phyloP scores from a whole-genome alignment of 768 basidiomycete genomes.

The Coprinopsis strossmayeri region DNA sequence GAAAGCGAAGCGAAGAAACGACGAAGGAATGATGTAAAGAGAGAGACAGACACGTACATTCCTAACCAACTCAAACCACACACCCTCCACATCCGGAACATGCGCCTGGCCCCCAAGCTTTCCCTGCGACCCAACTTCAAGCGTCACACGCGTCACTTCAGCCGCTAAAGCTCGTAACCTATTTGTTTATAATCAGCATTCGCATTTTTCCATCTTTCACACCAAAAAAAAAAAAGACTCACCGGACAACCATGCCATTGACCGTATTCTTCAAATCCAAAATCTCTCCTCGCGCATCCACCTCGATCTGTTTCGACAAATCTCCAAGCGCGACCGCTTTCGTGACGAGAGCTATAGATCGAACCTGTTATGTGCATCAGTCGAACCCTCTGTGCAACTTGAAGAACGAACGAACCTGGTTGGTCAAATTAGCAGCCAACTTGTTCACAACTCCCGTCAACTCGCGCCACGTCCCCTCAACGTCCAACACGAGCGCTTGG shows the following conservation, averaged over 20 bases:
- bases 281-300: conserved; percentile 88
- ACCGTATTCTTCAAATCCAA: conserved; percentile 68
- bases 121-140: conserved; percentile 85
- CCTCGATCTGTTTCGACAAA: conserved; percentile 84
- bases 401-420: conserved; percentile 38
- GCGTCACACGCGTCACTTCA: conserved; percentile 78
- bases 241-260: conserved; percentile 53
- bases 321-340: conserved; percentile 93
- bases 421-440: conserved; percentile 71
- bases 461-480: conserved; percentile 88
- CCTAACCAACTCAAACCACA: conserved; percentile 78
- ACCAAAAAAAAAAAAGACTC: conserved; percentile 7
- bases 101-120: conserved; percentile 85
- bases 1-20: neutral
- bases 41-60: conserved; percentile 40
- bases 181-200: too few relatives aligned
- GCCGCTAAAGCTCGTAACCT: conserved; percentile 62
- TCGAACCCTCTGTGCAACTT: neutral
- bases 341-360: conserved; percentile 87
- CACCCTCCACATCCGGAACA: conserved; percentile 87
- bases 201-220: neutral
- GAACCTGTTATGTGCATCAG: conserved; percentile 34
- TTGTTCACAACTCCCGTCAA: conserved; percentile 80
- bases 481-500: conserved; percentile 79
- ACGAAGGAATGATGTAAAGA: neutral